Conservation (phyloP, 805 yeast species). For the Ogataea haglerorum region DNA sequence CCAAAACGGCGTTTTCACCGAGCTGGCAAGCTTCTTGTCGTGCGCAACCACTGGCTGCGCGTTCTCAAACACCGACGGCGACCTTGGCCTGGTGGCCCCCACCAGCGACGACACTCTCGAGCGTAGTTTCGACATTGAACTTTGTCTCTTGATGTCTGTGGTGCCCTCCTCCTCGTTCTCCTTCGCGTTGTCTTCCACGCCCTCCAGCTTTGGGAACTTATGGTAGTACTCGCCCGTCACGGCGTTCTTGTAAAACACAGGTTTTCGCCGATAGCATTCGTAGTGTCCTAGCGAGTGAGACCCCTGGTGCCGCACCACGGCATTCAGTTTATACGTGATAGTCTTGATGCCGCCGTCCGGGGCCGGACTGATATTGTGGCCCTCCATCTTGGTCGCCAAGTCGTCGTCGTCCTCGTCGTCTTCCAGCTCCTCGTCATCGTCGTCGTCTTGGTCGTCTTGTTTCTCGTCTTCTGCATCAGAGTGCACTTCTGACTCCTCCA, state of each 20-base stretch:
- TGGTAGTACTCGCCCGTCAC: conserved; percentile 24
- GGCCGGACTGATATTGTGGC: not conserved
- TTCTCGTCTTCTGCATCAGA: conserved; percentile 13
- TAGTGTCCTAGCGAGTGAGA: conserved; percentile 88
- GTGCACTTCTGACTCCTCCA: conserved; percentile 14
- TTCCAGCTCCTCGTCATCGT: conserved; percentile 9
- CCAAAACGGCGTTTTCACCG: conserved; percentile 71
- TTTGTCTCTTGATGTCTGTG: conserved; percentile 7
- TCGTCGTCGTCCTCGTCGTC: conserved; percentile 13
- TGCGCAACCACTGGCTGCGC: not conserved
- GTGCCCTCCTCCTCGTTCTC: conserved; percentile 1
- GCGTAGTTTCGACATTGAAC: conserved; percentile 18
- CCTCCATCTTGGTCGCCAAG: not conserved
- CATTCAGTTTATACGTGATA: conserved; percentile 54
- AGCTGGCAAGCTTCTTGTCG: conserved; percentile 51
- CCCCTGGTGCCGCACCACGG: conserved; percentile 83
- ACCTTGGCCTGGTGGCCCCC: conserved; percentile 12
- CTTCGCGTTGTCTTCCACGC: not conserved
- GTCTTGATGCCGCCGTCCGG: conserved; percentile 2
- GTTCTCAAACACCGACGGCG: conserved; percentile 11
- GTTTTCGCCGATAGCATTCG: conserved; percentile 81
- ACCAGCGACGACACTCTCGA: conserved; percentile 25
- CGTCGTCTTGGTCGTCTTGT: conserved; percentile 15
- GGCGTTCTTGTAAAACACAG: conserved; percentile 47
- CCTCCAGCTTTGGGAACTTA: conserved; percentile 17